phyloP scores from a whole-genome alignment of 2,329 filamentous ascomycete species.

The Cladophialophora psammophila region DNA sequence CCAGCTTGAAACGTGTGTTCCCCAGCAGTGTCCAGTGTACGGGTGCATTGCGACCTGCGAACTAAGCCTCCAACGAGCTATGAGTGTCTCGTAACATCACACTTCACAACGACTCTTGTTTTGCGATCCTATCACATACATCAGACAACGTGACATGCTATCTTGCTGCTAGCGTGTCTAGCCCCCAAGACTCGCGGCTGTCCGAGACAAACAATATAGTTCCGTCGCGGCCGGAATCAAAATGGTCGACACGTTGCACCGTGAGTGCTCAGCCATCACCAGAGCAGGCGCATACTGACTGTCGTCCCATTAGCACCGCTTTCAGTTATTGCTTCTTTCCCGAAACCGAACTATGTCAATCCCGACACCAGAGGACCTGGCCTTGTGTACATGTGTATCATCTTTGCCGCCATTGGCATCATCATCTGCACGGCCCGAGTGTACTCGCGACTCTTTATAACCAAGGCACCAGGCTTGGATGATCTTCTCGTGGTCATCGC shows the following conservation, averaged over 20 bases:
- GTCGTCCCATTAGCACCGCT: slow-evolving; percentile 18
- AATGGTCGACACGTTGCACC: slow-evolving; percentile 38
- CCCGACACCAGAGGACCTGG: slow-evolving; percentile 42
- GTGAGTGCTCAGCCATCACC: slow-evolving; percentile 19
- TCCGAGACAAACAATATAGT: background rate
- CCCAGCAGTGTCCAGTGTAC: slow-evolving; percentile 1
- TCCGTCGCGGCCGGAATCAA: slow-evolving; percentile 1
- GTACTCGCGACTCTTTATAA: slow-evolving; percentile 44
- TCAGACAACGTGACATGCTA: background rate
- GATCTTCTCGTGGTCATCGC: slow-evolving; percentile 35
- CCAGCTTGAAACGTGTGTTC: background rate
- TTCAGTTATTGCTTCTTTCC: slow-evolving; percentile 41
- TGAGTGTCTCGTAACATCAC: background rate
- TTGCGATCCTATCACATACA: background rate
- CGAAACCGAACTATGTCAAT: slow-evolving; percentile 45
- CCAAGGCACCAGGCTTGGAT: slow-evolving; percentile 37
- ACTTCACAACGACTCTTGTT: background rate
- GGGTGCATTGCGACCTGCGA: background rate
- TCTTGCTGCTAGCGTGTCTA: background rate
- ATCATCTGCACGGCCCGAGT: slow-evolving; percentile 40
- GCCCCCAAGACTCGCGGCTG: background rate
- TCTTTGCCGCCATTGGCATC: slow-evolving; percentile 40
- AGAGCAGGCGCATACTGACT: slow-evolving; percentile 1
- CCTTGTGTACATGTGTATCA: slow-evolving; percentile 41
- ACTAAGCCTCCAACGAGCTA: background rate